Evolutionary conservation across 169 alveolate species (phyloP).

Genomic region (Eimeria acervulina): DNA sequence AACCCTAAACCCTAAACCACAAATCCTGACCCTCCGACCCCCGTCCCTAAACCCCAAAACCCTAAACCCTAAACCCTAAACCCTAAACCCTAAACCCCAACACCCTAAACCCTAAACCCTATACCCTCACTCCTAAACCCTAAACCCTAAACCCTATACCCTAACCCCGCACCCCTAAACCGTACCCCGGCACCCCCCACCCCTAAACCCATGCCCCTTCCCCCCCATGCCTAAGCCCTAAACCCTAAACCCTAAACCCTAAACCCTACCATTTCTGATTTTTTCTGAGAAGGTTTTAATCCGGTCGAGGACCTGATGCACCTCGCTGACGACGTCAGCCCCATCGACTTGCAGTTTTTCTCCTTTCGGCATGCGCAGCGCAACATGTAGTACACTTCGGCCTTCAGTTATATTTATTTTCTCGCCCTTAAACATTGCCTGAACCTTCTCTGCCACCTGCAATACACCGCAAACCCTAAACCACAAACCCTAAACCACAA

Average conservation of each 20-base stretch:
- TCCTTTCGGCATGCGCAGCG: conserved; percentile 95
- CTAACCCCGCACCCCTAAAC: conserved; percentile 41
- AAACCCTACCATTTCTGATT: conserved; percentile 85
- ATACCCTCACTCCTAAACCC: background rate
- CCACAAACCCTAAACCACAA: conserved; percentile 14
- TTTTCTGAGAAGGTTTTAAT: conserved; percentile 88
- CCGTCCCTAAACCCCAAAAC: background rate
- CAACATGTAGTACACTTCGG: conserved; percentile 98
- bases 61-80: background rate
- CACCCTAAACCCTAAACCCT: no score
- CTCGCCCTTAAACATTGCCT: conserved; percentile 90
- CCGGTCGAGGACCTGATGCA: conserved; percentile 88
- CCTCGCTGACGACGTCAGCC: conserved; percentile 85
- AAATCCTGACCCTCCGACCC: background rate
- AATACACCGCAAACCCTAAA: no score
- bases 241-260: background rate
- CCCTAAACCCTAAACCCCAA: background rate
- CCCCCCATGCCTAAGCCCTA: background rate
- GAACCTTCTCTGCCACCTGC: conserved; percentile 67
- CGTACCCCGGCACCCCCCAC: background rate
- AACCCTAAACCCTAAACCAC: background rate
- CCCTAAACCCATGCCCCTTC: background rate
- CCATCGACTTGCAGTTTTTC: conserved; percentile 85
- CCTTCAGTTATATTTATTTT: conserved; percentile 97
- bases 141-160: background rate